Base-by-base conservation (phyloP, 1,284 basidiomycete genomes). In the Rhodotorula sp. region DNA sequence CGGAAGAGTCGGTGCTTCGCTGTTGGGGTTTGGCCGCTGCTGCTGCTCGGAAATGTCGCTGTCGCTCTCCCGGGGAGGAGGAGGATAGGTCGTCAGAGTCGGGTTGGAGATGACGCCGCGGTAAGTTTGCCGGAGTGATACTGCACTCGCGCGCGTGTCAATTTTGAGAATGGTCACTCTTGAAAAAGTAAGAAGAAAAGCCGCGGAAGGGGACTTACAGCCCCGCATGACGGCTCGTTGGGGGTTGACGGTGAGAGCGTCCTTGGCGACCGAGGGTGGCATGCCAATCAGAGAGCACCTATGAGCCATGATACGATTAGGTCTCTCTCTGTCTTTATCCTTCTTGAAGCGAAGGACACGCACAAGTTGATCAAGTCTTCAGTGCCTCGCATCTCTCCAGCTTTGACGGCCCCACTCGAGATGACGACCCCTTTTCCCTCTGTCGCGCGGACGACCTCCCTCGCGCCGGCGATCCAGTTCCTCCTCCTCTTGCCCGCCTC, bases 401-500 rank as follows among this genome's bases (percentile, higher is more conserved):
- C 84, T 19, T 82, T 81, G 19, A 83, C 79, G 0, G 86, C 87
- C 0, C 89, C 89, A 10, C 89, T 85, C 69, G 87, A 88, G 5
- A 91, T 83, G 21, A 92, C 80, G 50, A 92, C 78, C 0, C 87
- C 88, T 78, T 87, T 90, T 5, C 90, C 90, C 75, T 90, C 90
- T 15, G 89, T 89, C 1, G 90, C 89, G 2, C 90, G 84, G 19
- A 86, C 84, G 5, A 92, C 82, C 79, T 92, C 91, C 49, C 88
- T 83, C 23, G 89, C 86, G 0, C 86, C 84, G 0, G 89, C 88
- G 89, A 91, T 92, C 91, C 90, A 92, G 70, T 91, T 90, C 60
- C 89, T 81, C 79, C 90, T 89, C 23, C 85, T 85, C 14, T 45
- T 70, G 16, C 67, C 69, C 48, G 68, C 61, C 14, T 66, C 69